Evolutionary conservation across 1,139 yeast genomes (phyloP).

Genomic region (Eremothecium cymbalariae): DNA sequence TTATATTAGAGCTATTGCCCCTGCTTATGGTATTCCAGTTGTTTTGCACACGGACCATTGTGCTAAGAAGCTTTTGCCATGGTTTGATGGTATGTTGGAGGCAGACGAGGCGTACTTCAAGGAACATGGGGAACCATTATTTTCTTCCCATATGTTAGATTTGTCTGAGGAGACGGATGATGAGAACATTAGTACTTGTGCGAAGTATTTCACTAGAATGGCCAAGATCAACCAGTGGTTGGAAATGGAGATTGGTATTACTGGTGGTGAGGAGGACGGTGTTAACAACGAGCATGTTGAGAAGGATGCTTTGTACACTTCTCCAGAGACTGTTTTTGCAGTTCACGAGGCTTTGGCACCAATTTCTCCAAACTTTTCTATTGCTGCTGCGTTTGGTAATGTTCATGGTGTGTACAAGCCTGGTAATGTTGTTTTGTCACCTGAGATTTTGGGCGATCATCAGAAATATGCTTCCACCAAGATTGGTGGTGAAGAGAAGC

Average conservation of each 20-base stretch:
- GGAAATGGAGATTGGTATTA: conserved; percentile 99
- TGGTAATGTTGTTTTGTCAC: conserved; percentile 92
- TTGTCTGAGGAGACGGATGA: conserved; percentile 95
- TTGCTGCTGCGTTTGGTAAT: conserved; percentile 99
- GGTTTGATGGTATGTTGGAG: conserved; percentile 97
- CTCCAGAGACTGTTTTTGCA: conserved; percentile 88
- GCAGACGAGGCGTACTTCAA: conserved; percentile 93
- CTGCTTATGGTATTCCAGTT: conserved; percentile 94
- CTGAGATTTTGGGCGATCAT: conserved; percentile 92
- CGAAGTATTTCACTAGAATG: conserved; percentile 89
- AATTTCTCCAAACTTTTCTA: conserved; percentile 95
- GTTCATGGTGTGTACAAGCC: conserved; percentile 99
- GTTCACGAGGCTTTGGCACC: conserved; percentile 86
- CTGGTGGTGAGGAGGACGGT: conserved; percentile 99
- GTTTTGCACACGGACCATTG: conserved; percentile 98
- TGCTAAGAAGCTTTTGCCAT: conserved; percentile 94
- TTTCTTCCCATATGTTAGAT: conserved; percentile 99
- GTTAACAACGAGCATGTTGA: conserved; percentile 94
- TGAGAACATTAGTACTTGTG: conserved; percentile 91
- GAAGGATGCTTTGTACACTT: conserved; percentile 83
- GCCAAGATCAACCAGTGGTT: conserved; percentile 94
- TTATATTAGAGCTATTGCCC: conserved; percentile 94
- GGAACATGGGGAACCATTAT: conserved; percentile 85
- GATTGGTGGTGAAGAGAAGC: conserved; percentile 52
- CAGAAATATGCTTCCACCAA: conserved; percentile 73